A percentile compares a stretch with the other conserved stretches of the same genome.
These are phyloP conservation scores for Artemisia tridentata DNA, from an alignment of 129 eudicot genomes.

Conservation along the genomic window DNA sequence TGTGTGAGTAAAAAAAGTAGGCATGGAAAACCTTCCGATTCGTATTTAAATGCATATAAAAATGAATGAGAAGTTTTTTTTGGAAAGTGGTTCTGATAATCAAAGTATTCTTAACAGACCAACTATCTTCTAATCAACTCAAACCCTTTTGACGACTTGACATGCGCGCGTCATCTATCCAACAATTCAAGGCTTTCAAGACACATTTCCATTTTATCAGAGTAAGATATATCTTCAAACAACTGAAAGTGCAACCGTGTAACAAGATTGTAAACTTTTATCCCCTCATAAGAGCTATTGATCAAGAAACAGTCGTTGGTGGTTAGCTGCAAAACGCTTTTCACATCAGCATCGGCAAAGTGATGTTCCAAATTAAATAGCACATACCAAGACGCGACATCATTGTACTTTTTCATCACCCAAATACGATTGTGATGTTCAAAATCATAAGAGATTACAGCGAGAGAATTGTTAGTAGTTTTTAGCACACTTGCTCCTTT, in stretches of 20 bases:
- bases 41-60: no score
- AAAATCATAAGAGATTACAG: not conserved
- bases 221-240: no score
- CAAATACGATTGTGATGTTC: not conserved
- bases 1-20: no score
- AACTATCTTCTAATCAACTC: no score
- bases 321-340: not conserved
- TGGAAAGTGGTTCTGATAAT: no score
- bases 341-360: not conserved
- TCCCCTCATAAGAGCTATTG: not conserved
- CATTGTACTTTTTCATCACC: not conserved
- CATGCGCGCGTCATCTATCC: not conserved
- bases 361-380: not conserved
- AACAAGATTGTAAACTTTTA: not conserved
- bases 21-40: no score
- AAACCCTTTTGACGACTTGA: no score
- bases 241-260: not conserved
- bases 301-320: not conserved
- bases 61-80: no score
- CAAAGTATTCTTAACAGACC: no score
- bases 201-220: not conserved
- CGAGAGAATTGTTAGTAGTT: not conserved
- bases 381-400: not conserved
- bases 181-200: not conserved
- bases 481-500: not conserved